These are phyloP conservation scores for Hyaloraphidium curvatum DNA, from an alignment of 192 early-diverging fungal species.

Conservation along the genomic window DNA sequence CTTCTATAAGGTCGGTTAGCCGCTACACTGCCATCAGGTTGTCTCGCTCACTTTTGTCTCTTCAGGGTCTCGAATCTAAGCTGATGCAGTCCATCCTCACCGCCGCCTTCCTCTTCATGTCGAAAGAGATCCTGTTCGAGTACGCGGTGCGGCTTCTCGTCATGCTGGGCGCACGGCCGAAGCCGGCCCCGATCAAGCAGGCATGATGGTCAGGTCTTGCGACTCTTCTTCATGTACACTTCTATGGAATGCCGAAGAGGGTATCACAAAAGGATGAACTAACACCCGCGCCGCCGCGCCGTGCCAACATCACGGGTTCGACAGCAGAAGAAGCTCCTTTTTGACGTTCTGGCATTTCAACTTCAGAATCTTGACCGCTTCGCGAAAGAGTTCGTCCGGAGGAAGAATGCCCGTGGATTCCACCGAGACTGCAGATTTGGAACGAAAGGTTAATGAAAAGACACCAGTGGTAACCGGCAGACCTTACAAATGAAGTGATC, in stretches of 20 bases:
- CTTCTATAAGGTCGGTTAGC: conserved; percentile 24
- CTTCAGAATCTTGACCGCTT: conserved; percentile 58
- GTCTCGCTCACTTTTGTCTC: conserved; percentile 18
- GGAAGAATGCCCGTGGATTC: conserved; percentile 69
- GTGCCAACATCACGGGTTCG: too few species aligned
- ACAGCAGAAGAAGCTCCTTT: too few species aligned
- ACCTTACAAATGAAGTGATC: conserved; percentile 94
- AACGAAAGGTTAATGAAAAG: conserved; percentile 3
- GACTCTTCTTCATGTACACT: too few species aligned
- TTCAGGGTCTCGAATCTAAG: conserved; percentile 88
- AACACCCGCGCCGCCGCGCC: too few species aligned
- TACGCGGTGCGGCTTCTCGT: too few species aligned
- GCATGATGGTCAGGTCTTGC: too few species aligned
- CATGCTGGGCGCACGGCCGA: too few species aligned
- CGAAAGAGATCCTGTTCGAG: conserved; percentile 58
- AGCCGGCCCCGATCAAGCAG: too few species aligned
- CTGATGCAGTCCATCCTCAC: conserved; percentile 88
- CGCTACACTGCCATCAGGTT: too few species aligned
- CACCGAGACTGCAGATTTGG: conserved; percentile 38
- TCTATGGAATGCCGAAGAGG: too few species aligned
- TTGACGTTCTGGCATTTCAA: conserved; percentile 60
- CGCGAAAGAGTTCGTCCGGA: conserved; percentile 54
- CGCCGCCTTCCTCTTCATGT: conserved; percentile 92
- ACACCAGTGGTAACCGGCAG: neutral
- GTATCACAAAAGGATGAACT: too few species aligned